phyloP scores from a whole-genome alignment of 164 flowering plant species.

The Piper longum region DNA sequence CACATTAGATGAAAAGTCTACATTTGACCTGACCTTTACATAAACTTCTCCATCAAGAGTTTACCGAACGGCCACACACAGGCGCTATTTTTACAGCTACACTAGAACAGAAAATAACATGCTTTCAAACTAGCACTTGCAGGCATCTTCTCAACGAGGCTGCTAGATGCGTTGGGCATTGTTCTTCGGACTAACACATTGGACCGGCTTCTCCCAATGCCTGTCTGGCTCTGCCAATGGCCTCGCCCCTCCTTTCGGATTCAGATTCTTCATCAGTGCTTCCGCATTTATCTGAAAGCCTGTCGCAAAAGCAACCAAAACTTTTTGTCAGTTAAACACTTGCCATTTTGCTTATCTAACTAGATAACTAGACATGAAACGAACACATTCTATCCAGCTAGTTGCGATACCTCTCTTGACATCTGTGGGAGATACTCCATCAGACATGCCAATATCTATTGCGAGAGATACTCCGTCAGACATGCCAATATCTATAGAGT shows the following conservation, averaged over 20 bases:
- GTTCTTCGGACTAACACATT: constrained; percentile 26
- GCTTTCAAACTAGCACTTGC: not conserved
- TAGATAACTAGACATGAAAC: not conserved
- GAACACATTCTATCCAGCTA: not conserved
- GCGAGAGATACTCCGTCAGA: constrained; percentile 23
- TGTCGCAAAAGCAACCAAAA: constrained; percentile 2
- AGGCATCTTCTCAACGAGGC: constrained; percentile 26
- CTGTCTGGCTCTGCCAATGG: constrained; percentile 17
- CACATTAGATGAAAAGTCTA: no score
- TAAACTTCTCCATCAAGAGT: no score
- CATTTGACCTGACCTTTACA: no score
- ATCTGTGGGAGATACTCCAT: not conserved
- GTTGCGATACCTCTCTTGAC: not conserved
- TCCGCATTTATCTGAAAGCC: constrained; percentile 17
- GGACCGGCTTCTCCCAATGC: constrained; percentile 37
- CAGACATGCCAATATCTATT: constrained; percentile 29
- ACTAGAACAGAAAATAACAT: not conserved
- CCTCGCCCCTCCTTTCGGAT: constrained; percentile 11
- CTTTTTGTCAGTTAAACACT: not conserved
- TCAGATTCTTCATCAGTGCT: constrained; percentile 21
- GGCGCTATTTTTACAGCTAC: not conserved
- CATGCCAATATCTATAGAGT: constrained; percentile 40
- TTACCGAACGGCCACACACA: no score
- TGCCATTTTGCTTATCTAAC: not conserved
- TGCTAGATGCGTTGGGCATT: constrained; percentile 33